These are phyloP conservation scores for Cordyceps tenuipes DNA, from an alignment of 2,329 filamentous ascomycete species.

Conservation along the genomic window DNA sequence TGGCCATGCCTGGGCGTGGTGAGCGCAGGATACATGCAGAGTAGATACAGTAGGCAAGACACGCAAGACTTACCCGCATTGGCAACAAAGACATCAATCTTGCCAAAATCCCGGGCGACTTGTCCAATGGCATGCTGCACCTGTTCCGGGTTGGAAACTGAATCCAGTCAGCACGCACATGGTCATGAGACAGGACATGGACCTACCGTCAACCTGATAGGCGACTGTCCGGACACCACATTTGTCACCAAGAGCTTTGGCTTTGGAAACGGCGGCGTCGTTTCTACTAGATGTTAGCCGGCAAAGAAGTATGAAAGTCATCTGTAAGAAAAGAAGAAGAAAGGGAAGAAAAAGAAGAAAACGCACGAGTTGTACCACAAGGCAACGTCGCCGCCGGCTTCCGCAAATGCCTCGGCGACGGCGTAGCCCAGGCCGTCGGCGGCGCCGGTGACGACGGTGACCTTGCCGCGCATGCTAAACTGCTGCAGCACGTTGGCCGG, in stretches of 20 bases:
- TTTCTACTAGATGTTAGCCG: slow-evolving; percentile 18
- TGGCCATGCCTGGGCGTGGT: slow-evolving; percentile 32
- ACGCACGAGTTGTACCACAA: slow-evolving; percentile 22
- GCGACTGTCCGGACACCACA: slow-evolving; percentile 24
- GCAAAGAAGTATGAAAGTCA: too few relatives aligned
- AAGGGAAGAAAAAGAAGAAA: neutral
- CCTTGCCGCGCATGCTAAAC: slow-evolving; percentile 32
- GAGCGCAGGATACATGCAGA: neutral
- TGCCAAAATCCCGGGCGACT: slow-evolving; percentile 32
- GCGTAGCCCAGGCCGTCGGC: slow-evolving; percentile 37
- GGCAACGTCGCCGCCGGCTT: slow-evolving; percentile 34
- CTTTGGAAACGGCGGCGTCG: slow-evolving; percentile 27
- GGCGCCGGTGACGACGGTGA: slow-evolving; percentile 36
- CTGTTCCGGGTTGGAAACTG: slow-evolving; percentile 32
- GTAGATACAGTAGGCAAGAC: too few relatives aligned
- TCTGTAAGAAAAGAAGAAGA: too few relatives aligned
- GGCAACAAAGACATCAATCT: slow-evolving; percentile 34
- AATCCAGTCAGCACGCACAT: neutral
- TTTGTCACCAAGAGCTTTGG: slow-evolving; percentile 20
- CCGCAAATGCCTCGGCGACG: slow-evolving; percentile 37
- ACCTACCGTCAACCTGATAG: neutral
- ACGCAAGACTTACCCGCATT: slow-evolving; percentile 31
- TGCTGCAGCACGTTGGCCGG: slow-evolving; percentile 37
- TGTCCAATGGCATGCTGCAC: slow-evolving; percentile 26
- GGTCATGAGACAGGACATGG: neutral